Base-by-base conservation (phyloP, 2,329 filamentous ascomycete species). In the Pestalotiopsis sp. region DNA sequence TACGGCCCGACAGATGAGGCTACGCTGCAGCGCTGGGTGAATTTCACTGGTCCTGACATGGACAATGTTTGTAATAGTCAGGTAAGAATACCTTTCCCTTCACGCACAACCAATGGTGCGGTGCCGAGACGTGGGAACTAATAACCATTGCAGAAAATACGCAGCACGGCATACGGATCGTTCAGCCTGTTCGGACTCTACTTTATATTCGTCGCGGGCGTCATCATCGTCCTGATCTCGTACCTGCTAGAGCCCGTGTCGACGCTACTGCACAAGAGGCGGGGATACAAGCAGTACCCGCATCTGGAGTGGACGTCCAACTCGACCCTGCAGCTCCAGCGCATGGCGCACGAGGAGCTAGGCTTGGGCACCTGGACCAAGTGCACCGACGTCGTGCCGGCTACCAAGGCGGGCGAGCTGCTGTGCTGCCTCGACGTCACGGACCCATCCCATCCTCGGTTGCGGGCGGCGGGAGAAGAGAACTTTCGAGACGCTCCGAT, bases 111-210 rank as follows among this genome's bases (percentile, higher is more conserved):
- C 11, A 9, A 25, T 3, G 31, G 9, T 36, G 31, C 7, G 31
- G 2, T 9, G 31, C n/a, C 20, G n/a, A 23, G 4, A 58, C 2
- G 1, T 4, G 2, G 0, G 1, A 1, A 9, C 56, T 58, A 14
- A 58, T 20, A 7, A n/a, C 11, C 1, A 20, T 13, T 12, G 14
- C 66, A 78, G 75, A 78, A 76, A 71, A 75, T 77, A 9, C 66
- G 63, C 1, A 76, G 65, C 9, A 71, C 70, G 0, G 65, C 58
- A 3, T 73, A 75, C 62, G 66, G 62, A 0, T 75, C 75, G 3
- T 77, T 78, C 62, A 78, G 73, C 65, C 17, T 78, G 27, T 76
- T 78, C 36, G 71, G 72, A n/a, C 66, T 78, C 7, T 41, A 67
- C 31, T 73, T 76, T 59, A 74, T 72, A 11, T 71, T 72, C 11